Evolutionary conservation across 2,329 filamentous ascomycete genomes (phyloP), one percentile per base, ranked within the genome.

Genomic region (Diaporthe citri): DNA sequence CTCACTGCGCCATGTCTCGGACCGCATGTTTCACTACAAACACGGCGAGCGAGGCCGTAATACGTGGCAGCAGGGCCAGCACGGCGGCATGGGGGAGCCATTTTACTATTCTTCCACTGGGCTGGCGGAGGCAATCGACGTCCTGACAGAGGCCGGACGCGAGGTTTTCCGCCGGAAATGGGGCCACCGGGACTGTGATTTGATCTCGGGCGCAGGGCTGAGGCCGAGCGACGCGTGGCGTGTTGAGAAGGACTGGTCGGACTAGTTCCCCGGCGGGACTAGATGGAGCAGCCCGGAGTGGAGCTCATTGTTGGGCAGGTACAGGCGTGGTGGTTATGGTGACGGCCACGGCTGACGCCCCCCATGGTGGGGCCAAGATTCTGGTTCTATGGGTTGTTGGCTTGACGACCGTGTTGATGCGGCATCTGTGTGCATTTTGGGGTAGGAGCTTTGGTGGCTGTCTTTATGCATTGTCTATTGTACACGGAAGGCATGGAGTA

Each of bases 51-150:
- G 83, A 60, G 79, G 81, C 28, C 83, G 88, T 41, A 90, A 90
- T 79, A 87, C 84, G 15, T 91, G 89, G 89, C 88, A 90, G 78
- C 80, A 79, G 3, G 84, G 85, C 41, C 89, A 90, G 78, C 83
- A 81, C 7, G 88, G 88, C 41, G 89, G 89, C 1, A 71, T 84
- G 34, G 88, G 87, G 20, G 89, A 90, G 79, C 88, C 88, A 1
- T 90, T 86, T 75, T 88, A 90, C 79, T 86, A 89, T 75, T 82
- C 87, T 70, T 77, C 85, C 0, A 83, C 83, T 2, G 88, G 88
- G 1, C 82, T 89, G 71, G 82, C 85, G 5, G 80, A 82, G 62
- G 85, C 82, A 1, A 84, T 89, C 73, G 82, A 85, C 74, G 81
- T 88, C 69, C 79, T 86, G 25, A 87, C 86, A 39, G 86, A 87